Percentiles rank a stretch among this genome's conserved stretches.
phyloP scores from a whole-genome alignment of 192 early-diverging fungal species.

The Bifiguratus adelaidae region DNA sequence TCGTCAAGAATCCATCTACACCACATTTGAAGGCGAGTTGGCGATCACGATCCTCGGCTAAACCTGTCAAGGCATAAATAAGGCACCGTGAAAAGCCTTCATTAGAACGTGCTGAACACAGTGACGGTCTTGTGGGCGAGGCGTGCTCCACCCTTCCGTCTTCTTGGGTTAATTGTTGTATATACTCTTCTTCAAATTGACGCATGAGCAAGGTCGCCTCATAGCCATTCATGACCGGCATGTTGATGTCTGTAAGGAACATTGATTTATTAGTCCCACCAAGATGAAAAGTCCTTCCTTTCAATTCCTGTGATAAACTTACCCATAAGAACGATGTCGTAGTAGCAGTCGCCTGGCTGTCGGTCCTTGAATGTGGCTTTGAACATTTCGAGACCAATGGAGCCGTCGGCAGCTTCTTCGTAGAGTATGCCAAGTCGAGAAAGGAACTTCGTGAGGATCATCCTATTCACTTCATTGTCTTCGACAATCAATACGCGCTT shows the following conservation, averaged over 20 bases:
- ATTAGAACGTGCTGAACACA: neutral
- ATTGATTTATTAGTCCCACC: neutral
- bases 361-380: constrained; percentile 8
- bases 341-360: constrained; percentile 10
- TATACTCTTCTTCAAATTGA: constrained; percentile 15
- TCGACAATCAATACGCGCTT: constrained; percentile 26
- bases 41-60: constrained; percentile 26
- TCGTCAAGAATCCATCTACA: constrained; percentile 30
- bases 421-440: constrained; percentile 23
- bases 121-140: neutral
- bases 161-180: neutral
- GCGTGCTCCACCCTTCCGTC: neutral
- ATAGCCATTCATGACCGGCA: constrained; percentile 36
- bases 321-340: constrained; percentile 32
- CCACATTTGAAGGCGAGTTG: constrained; percentile 25
- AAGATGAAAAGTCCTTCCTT: neutral
- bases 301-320: neutral
- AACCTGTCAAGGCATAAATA: constrained; percentile 30
- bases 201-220: constrained; percentile 26
- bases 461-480: constrained; percentile 29
- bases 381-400: constrained; percentile 27
- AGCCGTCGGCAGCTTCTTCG: constrained; percentile 30
- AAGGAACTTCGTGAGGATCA: constrained; percentile 13
- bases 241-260: constrained; percentile 18
- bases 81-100: constrained; percentile 7